Evolutionary conservation across 2,329 filamentous ascomycete genomes (phyloP).

Genomic region (Aspergillus felis): DNA sequence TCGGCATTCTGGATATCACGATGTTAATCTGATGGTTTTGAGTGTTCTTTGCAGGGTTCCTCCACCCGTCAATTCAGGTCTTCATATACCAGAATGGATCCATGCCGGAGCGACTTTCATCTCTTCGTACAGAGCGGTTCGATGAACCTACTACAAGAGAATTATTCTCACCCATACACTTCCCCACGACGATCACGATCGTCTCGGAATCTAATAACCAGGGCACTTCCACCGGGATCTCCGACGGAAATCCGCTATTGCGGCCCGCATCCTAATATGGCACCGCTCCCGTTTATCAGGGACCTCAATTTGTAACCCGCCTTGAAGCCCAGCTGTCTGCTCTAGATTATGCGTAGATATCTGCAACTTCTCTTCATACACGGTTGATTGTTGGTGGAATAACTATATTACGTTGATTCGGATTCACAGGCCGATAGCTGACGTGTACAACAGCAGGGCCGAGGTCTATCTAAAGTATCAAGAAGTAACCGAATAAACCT

Average conservation of each 20-base stretch:
- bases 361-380: not conserved
- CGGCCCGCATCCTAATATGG: constrained; percentile 24
- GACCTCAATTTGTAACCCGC: constrained; percentile 6
- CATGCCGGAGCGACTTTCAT: not conserved
- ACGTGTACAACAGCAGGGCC: not conserved
- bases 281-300: constrained; percentile 20
- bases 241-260: constrained; percentile 27
- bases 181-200: not conserved
- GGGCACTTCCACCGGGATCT: not conserved
- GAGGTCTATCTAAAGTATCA: not conserved
- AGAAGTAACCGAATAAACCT: not conserved
- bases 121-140: not conserved
- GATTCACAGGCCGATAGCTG: not conserved
- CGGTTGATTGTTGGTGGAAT: not conserved
- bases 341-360: not conserved
- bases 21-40: not conserved
- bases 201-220: not conserved
- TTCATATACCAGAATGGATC: not conserved
- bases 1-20: not conserved
- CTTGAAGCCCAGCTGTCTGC: not conserved
- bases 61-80: not conserved
- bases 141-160: not conserved
- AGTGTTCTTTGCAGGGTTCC: not conserved
- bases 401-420: not conserved
- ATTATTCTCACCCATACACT: not conserved